phyloP scores from a whole-genome alignment of 768 basidiomycete genomes.

The Suillus sp. region DNA sequence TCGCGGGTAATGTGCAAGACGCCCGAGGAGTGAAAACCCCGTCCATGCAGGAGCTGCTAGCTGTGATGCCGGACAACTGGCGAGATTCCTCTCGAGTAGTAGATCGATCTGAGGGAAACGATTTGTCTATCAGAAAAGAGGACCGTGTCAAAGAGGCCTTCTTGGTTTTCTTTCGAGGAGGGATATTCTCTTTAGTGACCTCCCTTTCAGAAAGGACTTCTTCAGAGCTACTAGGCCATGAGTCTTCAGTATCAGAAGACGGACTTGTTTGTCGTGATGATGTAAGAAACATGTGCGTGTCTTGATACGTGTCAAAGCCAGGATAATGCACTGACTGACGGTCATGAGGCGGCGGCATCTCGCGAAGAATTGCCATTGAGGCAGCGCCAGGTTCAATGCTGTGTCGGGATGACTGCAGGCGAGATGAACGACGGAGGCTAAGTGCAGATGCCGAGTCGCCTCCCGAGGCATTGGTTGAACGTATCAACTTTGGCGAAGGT shows the following conservation, averaged over 20 bases:
- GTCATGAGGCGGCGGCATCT: conserved; percentile 45
- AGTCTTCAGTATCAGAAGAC: conserved; percentile 8
- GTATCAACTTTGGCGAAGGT: conserved; percentile 30
- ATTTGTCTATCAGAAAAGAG: not conserved
- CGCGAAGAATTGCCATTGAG: conserved; percentile 36
- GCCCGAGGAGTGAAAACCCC: not conserved
- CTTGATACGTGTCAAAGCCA: conserved; percentile 61
- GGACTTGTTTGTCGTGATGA: conserved; percentile 8
- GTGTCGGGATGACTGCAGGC: conserved; percentile 18
- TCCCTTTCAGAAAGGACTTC: conserved; percentile 38
- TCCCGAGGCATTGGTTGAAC: conserved; percentile 13
- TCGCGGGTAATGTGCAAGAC: not conserved
- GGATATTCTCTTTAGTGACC: conserved; percentile 57
- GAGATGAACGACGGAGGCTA: conserved; percentile 17
- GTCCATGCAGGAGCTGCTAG: not conserved
- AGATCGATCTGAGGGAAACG: conserved; percentile 1
- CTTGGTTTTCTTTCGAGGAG: conserved; percentile 47
- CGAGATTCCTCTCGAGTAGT: not conserved
- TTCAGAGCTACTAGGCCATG: conserved; percentile 5
- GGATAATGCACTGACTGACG: conserved; percentile 67
- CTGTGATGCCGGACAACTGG: not conserved
- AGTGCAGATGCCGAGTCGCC: conserved; percentile 7
- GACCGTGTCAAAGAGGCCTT: conserved; percentile 32
- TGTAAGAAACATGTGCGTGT: conserved; percentile 30
- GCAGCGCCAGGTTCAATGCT: conserved; percentile 20